These are phyloP conservation scores for Aspergillus quadrilineatus DNA, from an alignment of 2,329 filamentous ascomycete genomes.

Conservation along the genomic window DNA sequence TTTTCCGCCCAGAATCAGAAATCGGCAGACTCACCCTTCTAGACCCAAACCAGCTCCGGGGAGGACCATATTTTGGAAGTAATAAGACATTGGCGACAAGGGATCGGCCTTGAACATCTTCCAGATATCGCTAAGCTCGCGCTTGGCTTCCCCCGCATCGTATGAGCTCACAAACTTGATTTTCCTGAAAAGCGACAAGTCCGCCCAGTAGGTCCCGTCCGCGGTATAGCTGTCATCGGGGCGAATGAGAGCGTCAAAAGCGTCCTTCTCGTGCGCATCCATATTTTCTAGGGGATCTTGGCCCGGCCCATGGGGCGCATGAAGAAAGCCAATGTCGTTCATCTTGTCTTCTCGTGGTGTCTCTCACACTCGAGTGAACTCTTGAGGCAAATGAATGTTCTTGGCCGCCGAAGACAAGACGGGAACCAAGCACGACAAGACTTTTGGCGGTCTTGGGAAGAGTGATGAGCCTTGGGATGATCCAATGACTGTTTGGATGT, in stretches of 20 bases:
- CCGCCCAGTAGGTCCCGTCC: constrained; percentile 89
- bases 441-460: constrained; percentile 12
- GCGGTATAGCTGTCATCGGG: constrained; percentile 84
- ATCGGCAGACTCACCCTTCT: constrained; percentile 61
- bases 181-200: constrained; percentile 69
- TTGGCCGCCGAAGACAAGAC: constrained; percentile 15
- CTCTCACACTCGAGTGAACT: neutral
- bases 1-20: neutral
- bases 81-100: constrained; percentile 77
- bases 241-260: constrained; percentile 77
- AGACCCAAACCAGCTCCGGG: constrained; percentile 89
- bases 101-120: constrained; percentile 83
- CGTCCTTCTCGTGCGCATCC: constrained; percentile 57
- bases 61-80: constrained; percentile 86
- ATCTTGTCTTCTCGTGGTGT: constrained; percentile 22
- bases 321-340: constrained; percentile 38
- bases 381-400: constrained; percentile 9
- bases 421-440: constrained; percentile 7
- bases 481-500: constrained; percentile 16
- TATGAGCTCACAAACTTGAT: constrained; percentile 72
- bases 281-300: constrained; percentile 51
- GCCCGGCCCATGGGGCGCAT: constrained; percentile 49
- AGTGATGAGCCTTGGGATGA: constrained; percentile 3
- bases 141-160: constrained; percentile 66
- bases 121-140: constrained; percentile 68